Conservation (phyloP, 305 asterid species). For the Solanum hybrid region DNA sequence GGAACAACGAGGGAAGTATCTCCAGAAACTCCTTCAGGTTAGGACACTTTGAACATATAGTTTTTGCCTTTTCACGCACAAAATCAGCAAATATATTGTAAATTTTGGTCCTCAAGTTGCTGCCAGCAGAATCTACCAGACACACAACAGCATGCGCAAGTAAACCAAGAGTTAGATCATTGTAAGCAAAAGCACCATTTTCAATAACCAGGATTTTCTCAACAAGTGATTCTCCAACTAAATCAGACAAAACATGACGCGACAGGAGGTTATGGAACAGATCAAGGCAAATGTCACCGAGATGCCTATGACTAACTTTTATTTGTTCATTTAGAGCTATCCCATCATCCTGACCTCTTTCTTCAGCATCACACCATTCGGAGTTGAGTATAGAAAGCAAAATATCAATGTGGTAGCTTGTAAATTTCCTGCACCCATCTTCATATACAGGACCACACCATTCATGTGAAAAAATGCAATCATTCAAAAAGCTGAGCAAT, state of each 20-base stretch:
- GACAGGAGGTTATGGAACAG: slow-evolving; percentile 66
- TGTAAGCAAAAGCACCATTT: slow-evolving; percentile 60
- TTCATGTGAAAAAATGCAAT: slow-evolving; percentile 59
- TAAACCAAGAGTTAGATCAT: slow-evolving; percentile 80
- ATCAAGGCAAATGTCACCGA: slow-evolving; percentile 58
- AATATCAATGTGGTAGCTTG: slow-evolving; percentile 47
- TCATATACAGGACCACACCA: slow-evolving; percentile 57
- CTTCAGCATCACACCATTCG: slow-evolving; percentile 49
- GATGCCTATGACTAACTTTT: slow-evolving; percentile 34
- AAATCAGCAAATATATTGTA: slow-evolving; percentile 42
- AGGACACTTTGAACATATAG: slow-evolving; percentile 41
- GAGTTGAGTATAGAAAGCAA: slow-evolving; percentile 59
- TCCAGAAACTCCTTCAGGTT: slow-evolving; percentile 54
- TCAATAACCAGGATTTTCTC: slow-evolving; percentile 59
- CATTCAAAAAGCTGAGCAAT: slow-evolving; percentile 60
- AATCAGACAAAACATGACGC: slow-evolving; percentile 49
- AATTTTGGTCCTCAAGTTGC: slow-evolving; percentile 64
- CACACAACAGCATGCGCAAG: slow-evolving; percentile 74
- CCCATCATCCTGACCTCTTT: slow-evolving; percentile 34
- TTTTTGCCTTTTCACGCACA: slow-evolving; percentile 49
- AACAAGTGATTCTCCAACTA: slow-evolving; percentile 64
- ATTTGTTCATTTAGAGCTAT: slow-evolving; percentile 43
- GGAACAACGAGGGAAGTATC: slow-evolving; percentile 79
- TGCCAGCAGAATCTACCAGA: slow-evolving; percentile 59
- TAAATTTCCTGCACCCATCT: slow-evolving; percentile 58